Evolutionary conservation across 139 green algal species (phyloP), one percentile per base, ranked within the genome.

Genomic region (Choricystis sp.): DNA sequence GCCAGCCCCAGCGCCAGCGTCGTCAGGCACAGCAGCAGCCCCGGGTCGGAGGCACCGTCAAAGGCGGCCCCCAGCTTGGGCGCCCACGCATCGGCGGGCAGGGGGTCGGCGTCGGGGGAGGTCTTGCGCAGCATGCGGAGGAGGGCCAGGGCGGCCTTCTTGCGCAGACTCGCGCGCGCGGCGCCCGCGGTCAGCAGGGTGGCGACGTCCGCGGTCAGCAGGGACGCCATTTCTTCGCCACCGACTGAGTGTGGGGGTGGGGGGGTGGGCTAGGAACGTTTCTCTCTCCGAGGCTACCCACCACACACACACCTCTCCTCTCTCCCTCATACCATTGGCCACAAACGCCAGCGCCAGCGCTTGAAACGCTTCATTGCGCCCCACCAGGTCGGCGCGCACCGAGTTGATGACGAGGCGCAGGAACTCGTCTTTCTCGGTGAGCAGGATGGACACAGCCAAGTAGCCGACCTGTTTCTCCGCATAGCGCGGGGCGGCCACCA

Each of bases 401-500:
- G 75, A 86, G 72, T 98, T 99, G 76, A 99, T 97, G 49, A 94
- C 79, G 23, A 99, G 81, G 2, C 92, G 80, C 26, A 99, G 67
- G 64, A 99, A 97, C 69, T 98, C 89, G 69, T 97, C 83, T 61
- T 88, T 88, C 88, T 97, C 90, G 56, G 87, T 90, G 23, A 97
- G 67, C 20, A 97, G 82, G 0, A 96, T 74, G 0, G 80, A 83
- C 57, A 86, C 94, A 3, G 83, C 87, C 70, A 94, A 88, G 77
- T 98, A 96, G 1, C 91, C 89, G 19, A 98, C 94, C 73, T 99
- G 94, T 59, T 99, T 99, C 64, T 99, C 92, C n/a, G 85, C 83
- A 74, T 96, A 95, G 59, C 83, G 96, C 3, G 69, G 65, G 2
- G 83, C 77, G 22, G 88, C 87, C 48, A 99, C 96, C 16, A 99